Base-by-base conservation (phyloP, 306 rosid species). In the Malus asiatica region DNA sequence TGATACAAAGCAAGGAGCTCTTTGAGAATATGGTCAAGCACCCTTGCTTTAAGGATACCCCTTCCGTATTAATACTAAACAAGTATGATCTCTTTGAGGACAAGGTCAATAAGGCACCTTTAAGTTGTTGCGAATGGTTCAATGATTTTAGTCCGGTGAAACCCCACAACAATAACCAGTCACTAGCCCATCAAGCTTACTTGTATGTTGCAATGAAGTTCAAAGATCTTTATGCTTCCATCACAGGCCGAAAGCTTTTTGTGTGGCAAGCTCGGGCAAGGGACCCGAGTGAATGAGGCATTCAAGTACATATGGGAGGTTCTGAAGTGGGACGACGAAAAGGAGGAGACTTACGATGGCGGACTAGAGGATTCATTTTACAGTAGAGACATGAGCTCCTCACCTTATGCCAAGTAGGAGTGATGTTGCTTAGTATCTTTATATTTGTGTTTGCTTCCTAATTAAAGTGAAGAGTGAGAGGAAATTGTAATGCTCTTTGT, bases 281-380 rank as follows among this genome's bases (percentile, higher is more conserved):
- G 88, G 99, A 96, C 44, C 44, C 78, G 97, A 63, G 86, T 82
- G 68, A 90, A 96, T 25, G 98, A 96, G 76, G 90, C 96, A 16
- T 96, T 96, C 86, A 96, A 96, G 92, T 96, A 89, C 81, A 88
- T 83, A 76, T 87, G 91, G 73, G 99, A 90, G 86, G 96, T 96
- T 18, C 93, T 96, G 44, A 96, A 89, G 84, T 96, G 99, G 98
- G 99, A 96, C 64, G 98, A 96, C 14, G 98, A 90, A 78, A 96
- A 90, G 83, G 98, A 87, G 7, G 98, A 87, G 45, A 90, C 85
- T 65, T 92, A 83, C 83, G 90, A 84, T 66, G 91, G 89, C 14
- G 95, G 90, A 79, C 91, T 92, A 1, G 97, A 96, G 81, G 99
- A 96, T 83, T 96, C 99, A 30, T 91, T 81, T 83, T 93, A 91